phyloP scores from a whole-genome alignment of 169 alveolate genomes.

The Perkinsus marinus region DNA sequence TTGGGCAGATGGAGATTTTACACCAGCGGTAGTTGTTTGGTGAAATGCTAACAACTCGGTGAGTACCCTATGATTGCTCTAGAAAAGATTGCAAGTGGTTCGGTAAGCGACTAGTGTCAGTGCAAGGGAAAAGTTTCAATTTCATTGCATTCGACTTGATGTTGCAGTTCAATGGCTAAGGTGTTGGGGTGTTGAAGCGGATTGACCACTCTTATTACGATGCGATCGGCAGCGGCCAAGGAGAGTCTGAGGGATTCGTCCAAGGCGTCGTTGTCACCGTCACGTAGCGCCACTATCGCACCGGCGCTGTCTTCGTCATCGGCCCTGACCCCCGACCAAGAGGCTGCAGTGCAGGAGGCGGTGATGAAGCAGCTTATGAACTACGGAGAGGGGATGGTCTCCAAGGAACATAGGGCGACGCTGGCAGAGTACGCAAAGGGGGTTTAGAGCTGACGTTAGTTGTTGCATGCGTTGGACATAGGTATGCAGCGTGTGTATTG shows the following conservation, averaged over 20 bases:
- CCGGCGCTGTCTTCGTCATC: background rate
- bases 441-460: background rate
- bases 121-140: too few relatives aligned
- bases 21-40: too few relatives aligned
- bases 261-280: background rate
- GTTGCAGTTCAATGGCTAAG: too few relatives aligned
- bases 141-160: too few relatives aligned
- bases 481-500: too few relatives aligned
- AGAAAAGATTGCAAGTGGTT: too few relatives aligned
- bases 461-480: background rate
- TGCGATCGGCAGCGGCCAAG: background rate
- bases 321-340: background rate
- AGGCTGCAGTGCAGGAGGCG: background rate
- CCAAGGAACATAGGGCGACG: background rate
- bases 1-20: too few relatives aligned
- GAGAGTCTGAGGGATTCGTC: background rate
- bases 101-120: too few relatives aligned
- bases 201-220: background rate
- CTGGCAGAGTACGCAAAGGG: background rate
- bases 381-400: background rate
- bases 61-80: too few relatives aligned
- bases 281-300: background rate
- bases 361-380: background rate
- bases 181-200: too few relatives aligned
- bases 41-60: too few relatives aligned